Evolutionary conservation across 441 rosid species (phyloP), one percentile per base, ranked within the genome.

Genomic region (Melastoma candidum): DNA sequence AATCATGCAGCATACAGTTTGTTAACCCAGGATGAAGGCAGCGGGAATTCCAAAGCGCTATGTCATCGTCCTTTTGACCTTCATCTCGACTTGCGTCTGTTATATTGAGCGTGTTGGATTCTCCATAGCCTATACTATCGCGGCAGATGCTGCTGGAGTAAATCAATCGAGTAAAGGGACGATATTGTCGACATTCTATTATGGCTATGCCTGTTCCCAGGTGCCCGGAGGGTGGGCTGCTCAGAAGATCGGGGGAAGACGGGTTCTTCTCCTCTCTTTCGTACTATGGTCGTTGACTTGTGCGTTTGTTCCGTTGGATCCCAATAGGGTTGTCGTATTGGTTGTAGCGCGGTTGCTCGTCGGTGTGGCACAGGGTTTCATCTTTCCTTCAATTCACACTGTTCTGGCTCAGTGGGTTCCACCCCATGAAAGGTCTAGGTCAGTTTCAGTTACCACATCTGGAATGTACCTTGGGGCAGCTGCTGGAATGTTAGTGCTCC

Each of bases 161-260:
- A 83, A 77, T 60, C 95, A 90, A 61, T 83, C 96, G 14, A 83
- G 93, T 56, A 90, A 90, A 76, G 96, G 96, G 58, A 73, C 79
- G 11, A 83, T 82, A 56, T 83, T 90, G 27, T 83, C 98, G 0
- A 80, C 93, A 12, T 90, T 87, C 80, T 90, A 80, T 51, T 77
- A 81, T 57, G 96, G 98, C 12, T 87, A 90, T 32, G 96, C 96
- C 27, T 80, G 90, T 60, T 90, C 96, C 49, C 98, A 87, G 70
- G 90, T 90, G 29, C 95, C 98, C 32, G 90, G 95, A 54, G 98
- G 98, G 58, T 90, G 90, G 96, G 98, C 87, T 3, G 98, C 96
- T 59, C 96, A 90, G 73, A 87, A 67, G 63, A 68, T 87, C 1
- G 96, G 95, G 14, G 96, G 96, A 61, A 79, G 93, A 59, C 84